Evolutionary conservation across 768 basidiomycete genomes (phyloP).

Genomic region (Russula foetens): DNA sequence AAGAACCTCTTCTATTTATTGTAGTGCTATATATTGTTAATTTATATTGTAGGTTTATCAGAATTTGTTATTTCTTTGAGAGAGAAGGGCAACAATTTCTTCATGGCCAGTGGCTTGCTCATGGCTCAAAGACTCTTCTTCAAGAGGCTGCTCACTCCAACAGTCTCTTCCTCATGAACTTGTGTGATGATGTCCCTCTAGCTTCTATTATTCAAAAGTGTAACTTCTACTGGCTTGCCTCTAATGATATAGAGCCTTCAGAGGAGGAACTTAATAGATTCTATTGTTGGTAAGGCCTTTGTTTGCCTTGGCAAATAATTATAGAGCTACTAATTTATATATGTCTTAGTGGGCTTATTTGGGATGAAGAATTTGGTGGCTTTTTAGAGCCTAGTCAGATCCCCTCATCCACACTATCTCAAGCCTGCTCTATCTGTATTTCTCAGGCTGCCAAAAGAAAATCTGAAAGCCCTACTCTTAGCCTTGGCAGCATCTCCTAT

Average conservation of each 20-base stretch:
- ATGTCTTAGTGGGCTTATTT: conserved; percentile 35
- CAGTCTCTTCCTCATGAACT: conserved; percentile 45
- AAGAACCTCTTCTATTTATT: conserved; percentile 18
- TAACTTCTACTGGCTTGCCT: conserved; percentile 36
- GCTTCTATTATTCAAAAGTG: conserved; percentile 53
- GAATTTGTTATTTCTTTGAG: conserved; percentile 58
- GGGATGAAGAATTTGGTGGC: conserved; percentile 39
- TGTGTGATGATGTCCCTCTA: conserved; percentile 49
- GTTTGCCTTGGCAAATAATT: not conserved
- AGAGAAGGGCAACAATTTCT: conserved; percentile 40
- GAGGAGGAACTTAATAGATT: conserved; percentile 43
- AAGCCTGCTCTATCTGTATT: conserved; percentile 16
- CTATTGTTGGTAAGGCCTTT: conserved; percentile 43
- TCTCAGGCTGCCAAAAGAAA: not conserved
- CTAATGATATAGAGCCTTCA: conserved; percentile 38
- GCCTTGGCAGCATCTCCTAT: conserved; percentile 31
- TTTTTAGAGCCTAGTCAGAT: conserved; percentile 38
- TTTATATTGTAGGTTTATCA: conserved; percentile 48
- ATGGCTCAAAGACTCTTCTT: conserved; percentile 56
- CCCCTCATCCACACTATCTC: conserved; percentile 27
- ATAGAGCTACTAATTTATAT: not conserved
- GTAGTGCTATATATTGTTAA: not conserved
- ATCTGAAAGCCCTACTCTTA: conserved; percentile 21
- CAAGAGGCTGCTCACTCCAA: conserved; percentile 61
- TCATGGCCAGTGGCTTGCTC: conserved; percentile 66